Base-by-base conservation (phyloP, 208 protist genomes). In the Trypanosoma grayi region DNA sequence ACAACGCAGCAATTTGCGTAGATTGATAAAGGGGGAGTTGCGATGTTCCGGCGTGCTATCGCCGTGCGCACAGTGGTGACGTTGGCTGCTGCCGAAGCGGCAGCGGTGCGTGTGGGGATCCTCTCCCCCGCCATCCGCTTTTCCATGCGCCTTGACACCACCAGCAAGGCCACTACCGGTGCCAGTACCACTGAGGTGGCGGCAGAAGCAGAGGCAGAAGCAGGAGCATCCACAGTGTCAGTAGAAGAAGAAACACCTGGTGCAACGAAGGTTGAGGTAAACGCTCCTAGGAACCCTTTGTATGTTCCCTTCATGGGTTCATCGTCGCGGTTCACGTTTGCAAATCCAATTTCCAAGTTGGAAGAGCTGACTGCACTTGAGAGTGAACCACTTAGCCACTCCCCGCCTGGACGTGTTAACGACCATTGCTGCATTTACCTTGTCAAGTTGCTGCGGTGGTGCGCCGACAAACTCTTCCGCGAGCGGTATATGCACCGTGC, bases 401-500 rank as follows among this genome's bases (percentile, higher is more conserved):
- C 60, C 24, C 66, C 74, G n/a, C 85, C 85, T 3, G 45, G 64
- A 45, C 69, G 74, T 40, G 18, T 87, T 43, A 85, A 79, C 58
- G 85, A 92, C 25, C 79, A 89, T 58, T 45, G 79, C 20, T 88
- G 81, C 61, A 88, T 92, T 50, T 64, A 41, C 39, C 74, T 87
- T 62, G 81, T 88, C 20, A 81, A 83, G 41, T 45, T 71, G 9
- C 72, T 89, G 27, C 78, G 85, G n/a, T 92, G 81, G 81, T 54
- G 81, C 37, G 67, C 77, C 2, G 85, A 92, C 58, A 78, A 84
- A 39, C 36, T 72, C 13, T 92, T 92, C 57, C 73, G 85, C 4
- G 85, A 92, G 62, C 73, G 80, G 13, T 83, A 84, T 56, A 55
- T 92, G 10, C 85, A 92, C 66, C 69, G 85, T 16, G 85, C 85